Evolutionary conservation across 228 moss, liverwort and hornwort species (phyloP).

Genomic region (Sphagnum fallax): DNA sequence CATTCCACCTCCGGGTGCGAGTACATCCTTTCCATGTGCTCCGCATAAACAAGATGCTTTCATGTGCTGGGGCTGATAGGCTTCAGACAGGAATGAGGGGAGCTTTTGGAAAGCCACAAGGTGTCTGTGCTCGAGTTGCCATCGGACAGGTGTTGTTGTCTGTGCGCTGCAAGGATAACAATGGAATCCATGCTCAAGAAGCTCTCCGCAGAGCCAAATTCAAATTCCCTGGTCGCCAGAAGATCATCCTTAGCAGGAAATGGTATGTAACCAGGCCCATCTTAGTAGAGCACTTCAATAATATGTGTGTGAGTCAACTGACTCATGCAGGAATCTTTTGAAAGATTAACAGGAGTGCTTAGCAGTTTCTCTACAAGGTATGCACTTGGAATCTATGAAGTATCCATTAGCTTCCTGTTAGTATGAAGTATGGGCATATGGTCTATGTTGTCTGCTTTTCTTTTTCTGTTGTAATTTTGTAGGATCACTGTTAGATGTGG

Average conservation of each 20-base stretch:
- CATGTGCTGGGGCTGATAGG: constrained; percentile 49
- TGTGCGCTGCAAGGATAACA: constrained; percentile 43
- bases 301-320: not conserved
- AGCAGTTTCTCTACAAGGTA: not conserved
- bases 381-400: no score
- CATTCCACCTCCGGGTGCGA: constrained; percentile 44
- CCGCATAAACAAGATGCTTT: constrained; percentile 21
- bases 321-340: not conserved
- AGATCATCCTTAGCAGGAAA: constrained; percentile 11
- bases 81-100: constrained; percentile 33
- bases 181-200: constrained; percentile 42
- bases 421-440: not conserved
- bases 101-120: constrained; percentile 13
- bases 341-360: not conserved
- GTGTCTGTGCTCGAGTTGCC: constrained; percentile 7
- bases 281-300: not conserved
- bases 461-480: not conserved
- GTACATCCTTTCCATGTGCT: constrained; percentile 26
- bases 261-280: not conserved
- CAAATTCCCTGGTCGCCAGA: constrained; percentile 9
- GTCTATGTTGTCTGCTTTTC: not conserved
- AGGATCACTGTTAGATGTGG: not conserved
- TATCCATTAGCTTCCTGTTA: not conserved
- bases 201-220: constrained; percentile 49
- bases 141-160: constrained; percentile 21